Base-by-base conservation (phyloP, 176 grass and related monocot species). In the Panicum miliaceum region DNA sequence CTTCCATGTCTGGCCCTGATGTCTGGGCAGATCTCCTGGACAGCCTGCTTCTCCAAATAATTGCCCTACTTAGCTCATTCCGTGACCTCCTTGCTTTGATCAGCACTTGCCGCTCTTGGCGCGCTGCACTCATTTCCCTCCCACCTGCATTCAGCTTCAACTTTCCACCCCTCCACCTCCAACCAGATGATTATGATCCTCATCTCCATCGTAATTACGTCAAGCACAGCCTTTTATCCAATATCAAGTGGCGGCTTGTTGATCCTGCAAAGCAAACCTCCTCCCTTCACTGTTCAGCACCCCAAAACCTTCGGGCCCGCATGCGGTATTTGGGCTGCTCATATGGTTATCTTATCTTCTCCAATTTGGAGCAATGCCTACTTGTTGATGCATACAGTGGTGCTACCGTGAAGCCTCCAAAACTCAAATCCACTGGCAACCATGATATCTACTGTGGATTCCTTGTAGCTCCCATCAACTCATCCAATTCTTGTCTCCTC, bases 71-170 rank as follows among this genome's bases (percentile, higher is more conserved):
- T 68, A 85, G 23, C 77, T 89, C 89, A 79, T 88, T 89, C 22
- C 86, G 76, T 61, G 92, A 91, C 29, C 29, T 89, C n/a, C 84
- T 91, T 65, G 82, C 73, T 82, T 86, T 89, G 12, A 52, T 50
- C 20, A n/a, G 56, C 59, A 88, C 85, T 51, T 94, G 89, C 68
- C 84, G 60, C 67, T 82, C 92, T 68, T 94, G 92, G 92, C 86
- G 81, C 2, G 22, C 64, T 48, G 59, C 75, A 15, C n/a, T 65
- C 60, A 72, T 52, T 65, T 58, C 89, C 65, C 71, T 63, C 60
- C 77, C 77, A 23, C 73, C 65, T 12, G 6, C 47, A 68, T 81
- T 75, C 59, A 79, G 38, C 4, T 76, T 73, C 40, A 29, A 51
- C 65, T 25, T 86, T 36, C 89, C 92, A 34, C 89, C 86, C 43